Percentiles rank a stretch among this genome's conserved stretches.
Conservation (phyloP, 192 early-diverging fungal species). For the Linnemannia zychae region DNA sequence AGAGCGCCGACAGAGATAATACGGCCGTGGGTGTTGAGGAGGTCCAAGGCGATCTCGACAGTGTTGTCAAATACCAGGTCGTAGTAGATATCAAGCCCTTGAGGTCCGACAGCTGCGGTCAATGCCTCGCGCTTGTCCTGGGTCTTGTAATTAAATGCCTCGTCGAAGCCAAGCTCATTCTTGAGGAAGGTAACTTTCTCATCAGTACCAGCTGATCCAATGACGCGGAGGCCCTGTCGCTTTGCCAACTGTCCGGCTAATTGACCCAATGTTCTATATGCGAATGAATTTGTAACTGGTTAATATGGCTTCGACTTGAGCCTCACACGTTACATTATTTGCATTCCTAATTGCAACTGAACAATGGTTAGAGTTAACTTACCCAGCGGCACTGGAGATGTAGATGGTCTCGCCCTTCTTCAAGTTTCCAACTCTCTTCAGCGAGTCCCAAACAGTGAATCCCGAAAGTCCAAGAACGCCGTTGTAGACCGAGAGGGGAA, state of each 20-base stretch:
- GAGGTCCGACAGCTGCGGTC: background rate
- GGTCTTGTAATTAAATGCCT: conserved; percentile 94
- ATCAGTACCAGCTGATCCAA: conserved; percentile 87
- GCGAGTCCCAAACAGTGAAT: conserved; percentile 55
- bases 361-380: no score
- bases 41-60: conserved; percentile 28
- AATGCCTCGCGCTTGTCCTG: conserved; percentile 29
- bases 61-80: conserved; percentile 79
- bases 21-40: conserved; percentile 30
- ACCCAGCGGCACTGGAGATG: conserved; percentile 78
- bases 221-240: conserved; percentile 80
- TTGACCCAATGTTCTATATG: conserved; percentile 70
- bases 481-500: conserved; percentile 33
- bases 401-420: conserved; percentile 88
- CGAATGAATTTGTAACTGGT: background rate
- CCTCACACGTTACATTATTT: no score
- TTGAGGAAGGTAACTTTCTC: conserved; percentile 85
- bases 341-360: no score
- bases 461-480: conserved; percentile 32
- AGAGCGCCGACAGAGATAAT: conserved; percentile 26
- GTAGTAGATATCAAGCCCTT: conserved; percentile 86
- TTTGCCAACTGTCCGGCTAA: conserved; percentile 86
- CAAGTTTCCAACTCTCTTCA: conserved; percentile 75
- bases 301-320: no score
- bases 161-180: conserved; percentile 81